Percentiles rank a stretch among this genome's conserved stretches.
These are phyloP conservation scores for Citrullus colocynthis DNA, from an alignment of 306 rosid genomes.

Conservation along the genomic window DNA sequence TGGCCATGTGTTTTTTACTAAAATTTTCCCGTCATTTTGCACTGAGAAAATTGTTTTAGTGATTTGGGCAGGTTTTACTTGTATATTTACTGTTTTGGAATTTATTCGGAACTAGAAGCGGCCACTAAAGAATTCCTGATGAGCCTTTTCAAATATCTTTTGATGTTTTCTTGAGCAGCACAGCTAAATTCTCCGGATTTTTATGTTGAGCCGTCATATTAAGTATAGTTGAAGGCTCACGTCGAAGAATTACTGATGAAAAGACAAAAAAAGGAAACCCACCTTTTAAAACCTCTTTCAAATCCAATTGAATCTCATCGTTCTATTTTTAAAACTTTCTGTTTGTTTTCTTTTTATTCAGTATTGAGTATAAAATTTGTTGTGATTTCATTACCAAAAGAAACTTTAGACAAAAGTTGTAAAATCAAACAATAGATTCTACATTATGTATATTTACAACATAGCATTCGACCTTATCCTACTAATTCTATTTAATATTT, in stretches of 20 bases:
- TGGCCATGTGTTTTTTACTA: background rate
- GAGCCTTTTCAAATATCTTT: background rate
- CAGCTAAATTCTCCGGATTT: background rate
- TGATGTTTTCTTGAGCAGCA: background rate
- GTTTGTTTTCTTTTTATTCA: background rate
- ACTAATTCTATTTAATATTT: background rate
- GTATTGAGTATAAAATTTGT: background rate
- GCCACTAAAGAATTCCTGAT: background rate
- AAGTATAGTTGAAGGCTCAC: background rate
- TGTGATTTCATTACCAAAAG: background rate
- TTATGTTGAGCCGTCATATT: background rate
- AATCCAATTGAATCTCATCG: background rate
- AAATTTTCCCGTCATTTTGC: background rate
- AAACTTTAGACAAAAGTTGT: too few species aligned
- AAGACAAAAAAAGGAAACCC: background rate
- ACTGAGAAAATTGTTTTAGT: background rate
- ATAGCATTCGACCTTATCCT: too few species aligned
- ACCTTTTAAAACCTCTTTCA: background rate
- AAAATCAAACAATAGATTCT: too few species aligned
- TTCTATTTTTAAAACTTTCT: background rate
- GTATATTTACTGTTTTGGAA: background rate
- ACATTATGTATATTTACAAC: too few species aligned
- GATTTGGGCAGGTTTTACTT: background rate
- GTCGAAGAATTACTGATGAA: background rate
- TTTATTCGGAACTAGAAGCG: background rate